Evolutionary conservation across 2,329 filamentous ascomycete species (phyloP), one percentile per base, ranked within the genome.

Genomic region (Trichoderma semiorbis): DNA sequence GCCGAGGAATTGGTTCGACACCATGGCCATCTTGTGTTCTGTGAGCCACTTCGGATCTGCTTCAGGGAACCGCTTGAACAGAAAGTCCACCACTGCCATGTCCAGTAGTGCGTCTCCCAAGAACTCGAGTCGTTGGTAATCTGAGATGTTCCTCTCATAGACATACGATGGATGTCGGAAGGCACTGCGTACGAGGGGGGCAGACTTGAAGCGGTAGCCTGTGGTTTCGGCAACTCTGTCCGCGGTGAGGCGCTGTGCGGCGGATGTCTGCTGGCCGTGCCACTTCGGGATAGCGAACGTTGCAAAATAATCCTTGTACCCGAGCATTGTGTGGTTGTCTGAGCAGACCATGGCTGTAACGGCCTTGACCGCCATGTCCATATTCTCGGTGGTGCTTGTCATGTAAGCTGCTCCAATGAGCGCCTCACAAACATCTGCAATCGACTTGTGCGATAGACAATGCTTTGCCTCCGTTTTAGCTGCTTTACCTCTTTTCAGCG

Each of bases 1-100:
- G 1, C 93, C 94, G 1, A 98, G 86, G 78, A 98, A 99, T 73
- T 95, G 94, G 83, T 99, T 99, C 68, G 93, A 96, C 0, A 96
- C 95, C 93, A 99, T 98, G n/a, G 95, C 94, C 91, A 97, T 98
- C 83, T 98, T 98, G 85, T 98, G 95, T 81, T 98, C 96, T 0
- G 96, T 98, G 72, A 99, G 85, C 95, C 95, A 98, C 79, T 98
- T 95, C 0, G 96, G 95, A 77, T 97, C 94, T 72, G 92, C 93
- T 66, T 89, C 84, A 0, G 94, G 94, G 76, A 92, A 94, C 4
- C 85, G 86, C 75, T 90, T 87, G 82, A 94, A 98, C 5, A 99
- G 86, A 76, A 93, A 90, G 76, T 95, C 92, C 69, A 98, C 91
- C 76, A 92, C 93, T 12, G 87, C 92, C 89, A 95, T 92, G 78